Evolutionary conservation across 2,329 filamentous ascomycete genomes (phyloP).

Genomic region (Sporothrix pseudoabietina): DNA sequence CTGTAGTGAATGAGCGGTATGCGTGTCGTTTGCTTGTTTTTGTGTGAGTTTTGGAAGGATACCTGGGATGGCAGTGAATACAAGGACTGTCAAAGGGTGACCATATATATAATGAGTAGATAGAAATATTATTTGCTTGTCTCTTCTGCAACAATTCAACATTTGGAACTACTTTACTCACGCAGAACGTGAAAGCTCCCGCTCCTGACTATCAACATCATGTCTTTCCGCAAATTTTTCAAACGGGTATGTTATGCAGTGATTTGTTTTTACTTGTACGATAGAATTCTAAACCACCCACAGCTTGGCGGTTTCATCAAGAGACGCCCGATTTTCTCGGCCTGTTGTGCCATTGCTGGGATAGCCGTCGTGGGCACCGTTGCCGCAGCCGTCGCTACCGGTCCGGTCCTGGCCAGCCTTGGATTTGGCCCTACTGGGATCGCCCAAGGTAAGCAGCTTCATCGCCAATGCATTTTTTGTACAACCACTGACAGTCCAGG

Average conservation of each 20-base stretch:
- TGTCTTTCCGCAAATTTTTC: background rate
- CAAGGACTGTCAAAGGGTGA: background rate
- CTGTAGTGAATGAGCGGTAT: background rate
- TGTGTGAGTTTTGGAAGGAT: no score
- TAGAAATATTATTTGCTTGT: no score
- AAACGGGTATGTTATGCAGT: background rate
- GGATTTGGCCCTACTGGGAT: constrained; percentile 21
- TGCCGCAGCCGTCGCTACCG: background rate
- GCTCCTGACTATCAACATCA: no score
- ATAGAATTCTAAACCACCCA: background rate
- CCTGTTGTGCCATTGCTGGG: background rate
- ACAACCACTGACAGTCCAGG: constrained; percentile 32
- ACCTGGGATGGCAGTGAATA: background rate
- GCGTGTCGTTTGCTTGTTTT: background rate
- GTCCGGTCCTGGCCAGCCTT: background rate
- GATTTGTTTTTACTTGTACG: background rate
- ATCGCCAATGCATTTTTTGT: no score
- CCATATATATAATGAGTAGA: background rate
- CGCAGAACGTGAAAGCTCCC: no score
- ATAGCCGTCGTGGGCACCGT: background rate
- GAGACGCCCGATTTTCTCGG: background rate
- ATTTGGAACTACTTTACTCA: no score
- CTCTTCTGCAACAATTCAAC: no score
- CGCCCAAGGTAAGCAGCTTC: background rate
- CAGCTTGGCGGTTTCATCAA: background rate